phyloP scores from a whole-genome alignment of 768 basidiomycete species.

The Mycena galericulata region DNA sequence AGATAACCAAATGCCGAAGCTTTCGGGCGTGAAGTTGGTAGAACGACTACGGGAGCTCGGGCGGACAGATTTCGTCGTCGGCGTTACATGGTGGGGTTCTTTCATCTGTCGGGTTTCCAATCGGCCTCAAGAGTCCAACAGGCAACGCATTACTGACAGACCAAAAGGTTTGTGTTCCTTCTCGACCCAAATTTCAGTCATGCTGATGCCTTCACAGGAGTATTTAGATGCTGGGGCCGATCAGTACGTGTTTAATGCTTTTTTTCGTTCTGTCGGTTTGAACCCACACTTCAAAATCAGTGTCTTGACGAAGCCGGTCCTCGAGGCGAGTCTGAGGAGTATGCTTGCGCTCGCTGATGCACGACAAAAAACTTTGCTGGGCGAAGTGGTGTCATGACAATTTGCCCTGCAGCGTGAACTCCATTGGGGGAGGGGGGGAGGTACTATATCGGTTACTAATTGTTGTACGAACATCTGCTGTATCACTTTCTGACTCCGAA shows the following conservation, averaged over 20 bases:
- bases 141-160: conserved; percentile 60
- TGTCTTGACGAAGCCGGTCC: conserved; percentile 72
- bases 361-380: conserved; percentile 18
- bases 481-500: too few relatives aligned
- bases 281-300: conserved; percentile 43
- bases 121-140: conserved; percentile 13
- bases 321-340: conserved; percentile 53
- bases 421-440: not conserved
- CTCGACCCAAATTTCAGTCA: conserved; percentile 5
- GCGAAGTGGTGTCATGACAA: conserved; percentile 9
- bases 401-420: not conserved
- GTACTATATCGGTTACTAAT: conserved; percentile 7
- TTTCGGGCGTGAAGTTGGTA: conserved; percentile 70
- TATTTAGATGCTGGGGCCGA: conserved; percentile 70
- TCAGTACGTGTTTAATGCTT: conserved; percentile 64
- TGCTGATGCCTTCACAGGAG: conserved; percentile 45
- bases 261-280: not conserved
- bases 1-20: conserved; percentile 75
- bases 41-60: conserved; percentile 62
- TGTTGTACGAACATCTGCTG: conserved; percentile 17
- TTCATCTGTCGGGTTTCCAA: not conserved
- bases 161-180: conserved; percentile 49
- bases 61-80: conserved; percentile 72
- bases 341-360: conserved; percentile 45
- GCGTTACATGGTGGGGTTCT: conserved; percentile 60